These are phyloP conservation scores for Xylaria palmicola DNA, from an alignment of 495 filamentous ascomycete species.

Conservation along the genomic window DNA sequence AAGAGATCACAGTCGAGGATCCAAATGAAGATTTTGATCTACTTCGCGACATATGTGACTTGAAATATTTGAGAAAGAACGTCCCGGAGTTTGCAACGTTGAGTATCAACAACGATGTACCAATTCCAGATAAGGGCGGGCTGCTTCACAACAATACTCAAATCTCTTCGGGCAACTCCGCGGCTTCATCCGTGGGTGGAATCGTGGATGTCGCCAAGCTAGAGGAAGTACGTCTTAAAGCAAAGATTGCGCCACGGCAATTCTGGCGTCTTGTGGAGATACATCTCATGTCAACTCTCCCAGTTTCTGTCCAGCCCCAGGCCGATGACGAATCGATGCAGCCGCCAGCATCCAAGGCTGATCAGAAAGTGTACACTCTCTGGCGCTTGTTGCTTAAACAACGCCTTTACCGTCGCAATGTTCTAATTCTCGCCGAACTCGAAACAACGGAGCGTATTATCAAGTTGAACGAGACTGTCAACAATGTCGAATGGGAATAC, in stretches of 20 bases:
- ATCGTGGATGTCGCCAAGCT: slow-evolving; percentile 63
- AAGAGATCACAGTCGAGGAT: slow-evolving; percentile 92
- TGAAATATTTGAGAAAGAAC: slow-evolving; percentile 59
- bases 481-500: slow-evolving; percentile 81
- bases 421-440: slow-evolving; percentile 73
- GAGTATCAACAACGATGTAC: slow-evolving; percentile 46
- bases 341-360: slow-evolving; percentile 30
- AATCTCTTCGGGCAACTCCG: slow-evolving; percentile 21
- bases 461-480: slow-evolving; percentile 76
- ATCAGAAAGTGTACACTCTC: slow-evolving; percentile 61
- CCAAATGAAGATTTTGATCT: slow-evolving; percentile 94
- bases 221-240: slow-evolving; percentile 58
- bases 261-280: slow-evolving; percentile 86
- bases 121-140: slow-evolving; percentile 37
- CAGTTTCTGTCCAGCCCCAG: slow-evolving; percentile 56
- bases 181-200: slow-evolving; percentile 1
- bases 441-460: slow-evolving; percentile 73
- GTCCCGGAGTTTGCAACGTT: slow-evolving; percentile 54
- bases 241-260: slow-evolving; percentile 84
- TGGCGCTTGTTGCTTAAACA: slow-evolving; percentile 84
- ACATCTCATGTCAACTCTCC: slow-evolving; percentile 76
- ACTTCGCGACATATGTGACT: slow-evolving; percentile 80
- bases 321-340: slow-evolving; percentile 25
- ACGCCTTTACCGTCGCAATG: slow-evolving; percentile 75
- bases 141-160: slow-evolving; percentile 54